These are phyloP conservation scores for Clitopilus hobsonii DNA, from an alignment of 768 basidiomycete species.

Conservation along the genomic window DNA sequence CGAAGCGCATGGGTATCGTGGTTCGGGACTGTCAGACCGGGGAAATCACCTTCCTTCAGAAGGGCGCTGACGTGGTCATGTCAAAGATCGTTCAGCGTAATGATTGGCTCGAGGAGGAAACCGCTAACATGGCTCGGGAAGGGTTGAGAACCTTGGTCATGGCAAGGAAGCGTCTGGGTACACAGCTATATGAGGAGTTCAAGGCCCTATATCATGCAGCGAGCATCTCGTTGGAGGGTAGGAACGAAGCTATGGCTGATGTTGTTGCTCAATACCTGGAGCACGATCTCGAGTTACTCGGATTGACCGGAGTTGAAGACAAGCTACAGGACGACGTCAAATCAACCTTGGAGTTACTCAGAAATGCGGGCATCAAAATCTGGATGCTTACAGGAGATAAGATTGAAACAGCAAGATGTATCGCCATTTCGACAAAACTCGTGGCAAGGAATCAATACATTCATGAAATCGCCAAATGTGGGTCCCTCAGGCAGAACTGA, in stretches of 20 bases:
- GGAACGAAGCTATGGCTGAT: slow-evolving; percentile 75
- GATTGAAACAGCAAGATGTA: slow-evolving; percentile 97
- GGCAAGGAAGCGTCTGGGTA: slow-evolving; percentile 71
- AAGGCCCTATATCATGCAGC: slow-evolving; percentile 70
- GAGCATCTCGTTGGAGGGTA: slow-evolving; percentile 69
- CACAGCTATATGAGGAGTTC: slow-evolving; percentile 71
- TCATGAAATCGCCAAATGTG: slow-evolving; percentile 91
- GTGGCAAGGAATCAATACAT: slow-evolving; percentile 97
- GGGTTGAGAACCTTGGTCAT: slow-evolving; percentile 93
- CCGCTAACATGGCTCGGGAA: slow-evolving; percentile 97
- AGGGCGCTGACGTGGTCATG: slow-evolving; percentile 99
- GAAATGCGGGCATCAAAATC: slow-evolving; percentile 97
- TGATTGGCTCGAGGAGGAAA: slow-evolving; percentile 99
- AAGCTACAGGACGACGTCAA: slow-evolving; percentile 98
- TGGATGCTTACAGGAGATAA: slow-evolving; percentile 99
- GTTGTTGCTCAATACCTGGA: slow-evolving; percentile 80
- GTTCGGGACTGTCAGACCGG: slow-evolving; percentile 73
- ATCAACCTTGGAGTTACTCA: slow-evolving; percentile 83
- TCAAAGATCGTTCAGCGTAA: slow-evolving; percentile 89
- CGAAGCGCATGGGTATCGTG: slow-evolving; percentile 98
- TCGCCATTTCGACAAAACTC: slow-evolving; percentile 95
- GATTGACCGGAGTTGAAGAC: slow-evolving; percentile 98
- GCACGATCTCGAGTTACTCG: slow-evolving; percentile 85
- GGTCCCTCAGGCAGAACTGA: slow-evolving; percentile 9
- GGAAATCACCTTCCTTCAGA: slow-evolving; percentile 88